phyloP scores from a whole-genome alignment of 176 grass and related monocot species.

The Saccharum officinarum region DNA sequence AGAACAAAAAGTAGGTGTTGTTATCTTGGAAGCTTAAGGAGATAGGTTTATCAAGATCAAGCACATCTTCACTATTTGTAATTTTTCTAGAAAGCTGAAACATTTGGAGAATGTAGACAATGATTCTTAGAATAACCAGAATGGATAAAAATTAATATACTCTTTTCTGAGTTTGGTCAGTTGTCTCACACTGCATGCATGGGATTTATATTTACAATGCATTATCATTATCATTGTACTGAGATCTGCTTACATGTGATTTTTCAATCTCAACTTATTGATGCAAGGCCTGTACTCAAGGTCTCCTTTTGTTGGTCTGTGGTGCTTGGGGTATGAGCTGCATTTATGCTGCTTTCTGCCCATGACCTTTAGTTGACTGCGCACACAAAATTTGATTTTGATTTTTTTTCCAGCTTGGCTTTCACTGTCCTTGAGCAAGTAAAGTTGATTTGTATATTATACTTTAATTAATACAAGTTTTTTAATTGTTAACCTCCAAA shows the following conservation, averaged over 20 bases:
- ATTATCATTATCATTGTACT: background rate
- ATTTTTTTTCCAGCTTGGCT: background rate
- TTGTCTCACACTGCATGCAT: background rate
- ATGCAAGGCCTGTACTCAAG: background rate
- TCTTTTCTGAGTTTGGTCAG: background rate
- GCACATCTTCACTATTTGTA: background rate
- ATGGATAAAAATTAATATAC: background rate
- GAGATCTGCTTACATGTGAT: background rate
- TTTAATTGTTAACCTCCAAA: background rate
- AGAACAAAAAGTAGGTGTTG: background rate
- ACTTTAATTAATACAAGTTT: background rate
- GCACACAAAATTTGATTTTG: background rate
- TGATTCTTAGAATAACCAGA: background rate
- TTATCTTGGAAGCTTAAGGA: background rate
- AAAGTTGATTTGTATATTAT: background rate
- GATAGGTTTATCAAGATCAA: background rate
- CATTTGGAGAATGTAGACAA: background rate
- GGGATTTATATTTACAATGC: background rate
- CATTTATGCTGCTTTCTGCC: background rate
- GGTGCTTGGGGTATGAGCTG: slow-evolving; percentile 4
- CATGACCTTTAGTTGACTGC: background rate
- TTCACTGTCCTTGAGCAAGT: slow-evolving; percentile 7
- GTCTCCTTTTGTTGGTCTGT: background rate
- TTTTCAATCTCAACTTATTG: background rate
- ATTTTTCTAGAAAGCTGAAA: background rate